A percentile compares a stretch with the other conserved stretches of the same genome.
These are phyloP conservation scores for Pseudocercospora fuligena DNA, from an alignment of 2,329 filamentous ascomycete species.

Conservation along the genomic window DNA sequence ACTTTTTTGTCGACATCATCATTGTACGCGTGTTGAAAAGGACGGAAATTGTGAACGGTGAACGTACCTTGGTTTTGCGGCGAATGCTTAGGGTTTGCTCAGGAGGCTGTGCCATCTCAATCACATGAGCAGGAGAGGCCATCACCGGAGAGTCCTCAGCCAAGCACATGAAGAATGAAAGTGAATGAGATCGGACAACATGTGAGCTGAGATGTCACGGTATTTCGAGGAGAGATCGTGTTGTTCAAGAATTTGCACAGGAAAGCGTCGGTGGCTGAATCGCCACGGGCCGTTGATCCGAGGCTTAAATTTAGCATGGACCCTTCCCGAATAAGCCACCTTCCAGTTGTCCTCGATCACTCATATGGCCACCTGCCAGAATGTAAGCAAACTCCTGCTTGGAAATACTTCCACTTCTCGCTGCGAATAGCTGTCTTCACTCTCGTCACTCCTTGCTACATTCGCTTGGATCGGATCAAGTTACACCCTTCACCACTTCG, in stretches of 20 bases:
- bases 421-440: background rate
- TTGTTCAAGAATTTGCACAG: conserved; percentile 1
- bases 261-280: background rate
- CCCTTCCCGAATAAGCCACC: background rate
- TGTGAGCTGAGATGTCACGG: conserved; percentile 2
- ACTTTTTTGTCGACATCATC: conserved; percentile 39
- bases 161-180: background rate
- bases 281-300: background rate
- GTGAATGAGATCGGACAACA: background rate
- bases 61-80: conserved; percentile 1
- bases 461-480: background rate
- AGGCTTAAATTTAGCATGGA: background rate
- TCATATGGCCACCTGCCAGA: background rate
- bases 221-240: background rate
- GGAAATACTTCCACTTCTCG: background rate
- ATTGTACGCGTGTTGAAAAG: conserved; percentile 31
- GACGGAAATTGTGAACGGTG: conserved; percentile 3
- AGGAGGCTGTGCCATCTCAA: background rate
- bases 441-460: background rate
- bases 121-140: background rate
- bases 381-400: conserved; percentile 1
- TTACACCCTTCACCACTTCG: background rate
- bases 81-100: background rate
- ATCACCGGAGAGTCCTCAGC: background rate
- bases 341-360: background rate